These are phyloP conservation scores for Candida alai DNA, from an alignment of 805 yeast species.

Conservation along the genomic window DNA sequence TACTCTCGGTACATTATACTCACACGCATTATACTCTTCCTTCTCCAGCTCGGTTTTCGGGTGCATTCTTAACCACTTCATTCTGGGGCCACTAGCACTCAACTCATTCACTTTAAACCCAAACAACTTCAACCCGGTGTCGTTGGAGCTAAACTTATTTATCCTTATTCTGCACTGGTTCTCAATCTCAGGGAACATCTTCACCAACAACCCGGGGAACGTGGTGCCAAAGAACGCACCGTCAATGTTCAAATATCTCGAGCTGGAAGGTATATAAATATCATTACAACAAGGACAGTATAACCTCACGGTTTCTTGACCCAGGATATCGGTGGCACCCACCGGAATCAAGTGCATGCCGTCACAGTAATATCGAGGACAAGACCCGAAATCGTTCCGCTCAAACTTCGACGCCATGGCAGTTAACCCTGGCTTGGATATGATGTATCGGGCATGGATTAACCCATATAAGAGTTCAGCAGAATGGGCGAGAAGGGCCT, in stretches of 20 bases:
- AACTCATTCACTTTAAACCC: slow-evolving; percentile 80
- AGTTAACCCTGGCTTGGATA: slow-evolving; percentile 85
- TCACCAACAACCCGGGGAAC: slow-evolving; percentile 88
- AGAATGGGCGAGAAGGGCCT: slow-evolving; percentile 77
- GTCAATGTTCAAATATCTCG: slow-evolving; percentile 84
- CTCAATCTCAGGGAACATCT: slow-evolving; percentile 88
- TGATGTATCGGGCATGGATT: slow-evolving; percentile 87
- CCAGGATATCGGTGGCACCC: slow-evolving; percentile 87
- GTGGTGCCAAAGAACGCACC: slow-evolving; percentile 98
- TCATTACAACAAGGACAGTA: slow-evolving; percentile 96
- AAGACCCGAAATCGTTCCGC: slow-evolving; percentile 81
- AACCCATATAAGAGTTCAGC: slow-evolving; percentile 92
- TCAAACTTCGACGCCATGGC: slow-evolving; percentile 94
- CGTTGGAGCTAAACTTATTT: slow-evolving; percentile 44
- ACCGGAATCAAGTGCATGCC: slow-evolving; percentile 88
- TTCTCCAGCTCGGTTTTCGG: slow-evolving; percentile 63
- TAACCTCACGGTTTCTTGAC: slow-evolving; percentile 85
- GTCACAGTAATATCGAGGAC: slow-evolving; percentile 87
- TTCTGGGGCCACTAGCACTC: slow-evolving; percentile 84
- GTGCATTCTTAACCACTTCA: slow-evolving; percentile 86
- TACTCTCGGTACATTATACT: slow-evolving; percentile 51
- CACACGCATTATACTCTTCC: slow-evolving; percentile 61
- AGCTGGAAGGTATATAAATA: slow-evolving; percentile 79
- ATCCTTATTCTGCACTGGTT: slow-evolving; percentile 61
- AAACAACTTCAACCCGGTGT: slow-evolving; percentile 71